These are phyloP conservation scores for Nemophila menziesii DNA, from an alignment of 257 asterid genomes.

Conservation along the genomic window DNA sequence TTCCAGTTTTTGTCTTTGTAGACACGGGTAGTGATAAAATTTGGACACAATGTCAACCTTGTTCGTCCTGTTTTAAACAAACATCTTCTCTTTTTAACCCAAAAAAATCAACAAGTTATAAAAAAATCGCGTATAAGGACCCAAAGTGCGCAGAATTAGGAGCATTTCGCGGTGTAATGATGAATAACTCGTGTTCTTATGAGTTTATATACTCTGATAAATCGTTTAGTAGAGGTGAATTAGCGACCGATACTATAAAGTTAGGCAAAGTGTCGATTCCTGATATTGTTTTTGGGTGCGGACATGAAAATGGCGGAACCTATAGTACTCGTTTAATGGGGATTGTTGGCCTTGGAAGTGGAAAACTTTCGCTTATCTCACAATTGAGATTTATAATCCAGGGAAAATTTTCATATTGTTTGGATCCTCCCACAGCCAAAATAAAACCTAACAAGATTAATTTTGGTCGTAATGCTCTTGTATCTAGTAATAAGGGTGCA, in stretches of 20 bases:
- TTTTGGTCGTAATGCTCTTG: no score
- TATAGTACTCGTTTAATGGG: constrained; percentile 12
- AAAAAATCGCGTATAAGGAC: constrained; percentile 1
- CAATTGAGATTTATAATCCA: neutral
- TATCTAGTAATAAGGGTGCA: constrained; percentile 4
- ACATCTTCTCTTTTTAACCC: constrained; percentile 10
- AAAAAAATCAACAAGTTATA: constrained; percentile 7
- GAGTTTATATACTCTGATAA: constrained; percentile 10
- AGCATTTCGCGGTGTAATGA: no score
- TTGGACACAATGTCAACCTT: constrained; percentile 18
- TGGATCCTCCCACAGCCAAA: constrained; percentile 6
- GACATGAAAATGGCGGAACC: constrained; percentile 10
- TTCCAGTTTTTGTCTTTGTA: constrained; percentile 4
- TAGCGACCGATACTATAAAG: no score
- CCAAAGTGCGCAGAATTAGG: no score
- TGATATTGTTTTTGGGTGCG: no score
- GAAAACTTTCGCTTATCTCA: no score
- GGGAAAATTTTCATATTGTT: constrained; percentile 27
- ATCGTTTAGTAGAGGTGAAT: constrained; percentile 12
- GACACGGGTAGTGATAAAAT: constrained; percentile 21
- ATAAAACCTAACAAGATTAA: constrained; percentile 16
- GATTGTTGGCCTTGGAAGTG: constrained; percentile 26
- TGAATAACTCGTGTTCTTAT: constrained; percentile 3
- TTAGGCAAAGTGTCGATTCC: constrained; percentile 11
- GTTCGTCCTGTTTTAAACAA: constrained; percentile 7